These are phyloP conservation scores for Sporothrix pallida DNA, from an alignment of 2,329 filamentous ascomycete species.

Conservation along the genomic window DNA sequence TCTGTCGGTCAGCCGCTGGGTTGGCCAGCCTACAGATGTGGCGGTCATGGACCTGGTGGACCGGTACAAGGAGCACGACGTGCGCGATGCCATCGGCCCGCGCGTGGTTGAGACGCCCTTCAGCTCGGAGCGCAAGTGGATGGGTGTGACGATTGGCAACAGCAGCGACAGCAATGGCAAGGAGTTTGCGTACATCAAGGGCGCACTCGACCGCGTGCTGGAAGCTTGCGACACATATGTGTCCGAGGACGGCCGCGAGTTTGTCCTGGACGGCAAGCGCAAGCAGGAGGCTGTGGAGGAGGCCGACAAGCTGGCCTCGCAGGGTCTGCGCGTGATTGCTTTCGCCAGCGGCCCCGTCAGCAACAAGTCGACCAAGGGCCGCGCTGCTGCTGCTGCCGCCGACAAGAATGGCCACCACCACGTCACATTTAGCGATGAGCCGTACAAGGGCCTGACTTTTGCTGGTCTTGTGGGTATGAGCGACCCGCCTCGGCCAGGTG, in stretches of 20 bases:
- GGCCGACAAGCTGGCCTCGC: constrained; percentile 83
- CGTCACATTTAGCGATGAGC: constrained; percentile 66
- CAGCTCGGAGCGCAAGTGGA: constrained; percentile 98
- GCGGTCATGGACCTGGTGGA: constrained; percentile 95
- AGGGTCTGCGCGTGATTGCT: constrained; percentile 87
- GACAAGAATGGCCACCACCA: constrained; percentile 47
- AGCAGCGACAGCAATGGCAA: constrained; percentile 63
- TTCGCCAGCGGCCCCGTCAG: constrained; percentile 79
- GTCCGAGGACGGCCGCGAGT: constrained; percentile 81
- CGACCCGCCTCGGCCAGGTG: constrained; percentile 88
- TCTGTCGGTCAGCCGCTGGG: constrained; percentile 81
- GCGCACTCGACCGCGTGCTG: constrained; percentile 85
- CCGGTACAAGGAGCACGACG: constrained; percentile 87
- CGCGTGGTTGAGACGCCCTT: constrained; percentile 89
- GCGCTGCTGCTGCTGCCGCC: constrained; percentile 50
- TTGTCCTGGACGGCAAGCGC: constrained; percentile 78
- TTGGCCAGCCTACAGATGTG: constrained; percentile 95
- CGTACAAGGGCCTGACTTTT: constrained; percentile 84
- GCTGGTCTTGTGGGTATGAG: constrained; percentile 96
- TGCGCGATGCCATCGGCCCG: constrained; percentile 82
- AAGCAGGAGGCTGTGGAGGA: constrained; percentile 77
- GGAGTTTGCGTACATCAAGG: constrained; percentile 93
- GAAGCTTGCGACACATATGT: constrained; percentile 90
- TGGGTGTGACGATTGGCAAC: constrained; percentile 86
- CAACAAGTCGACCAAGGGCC: constrained; percentile 52